Evolutionary conservation across 2,329 filamentous ascomycete genomes (phyloP), one percentile per base, ranked within the genome.

Genomic region (Stachybotrys chartarum): DNA sequence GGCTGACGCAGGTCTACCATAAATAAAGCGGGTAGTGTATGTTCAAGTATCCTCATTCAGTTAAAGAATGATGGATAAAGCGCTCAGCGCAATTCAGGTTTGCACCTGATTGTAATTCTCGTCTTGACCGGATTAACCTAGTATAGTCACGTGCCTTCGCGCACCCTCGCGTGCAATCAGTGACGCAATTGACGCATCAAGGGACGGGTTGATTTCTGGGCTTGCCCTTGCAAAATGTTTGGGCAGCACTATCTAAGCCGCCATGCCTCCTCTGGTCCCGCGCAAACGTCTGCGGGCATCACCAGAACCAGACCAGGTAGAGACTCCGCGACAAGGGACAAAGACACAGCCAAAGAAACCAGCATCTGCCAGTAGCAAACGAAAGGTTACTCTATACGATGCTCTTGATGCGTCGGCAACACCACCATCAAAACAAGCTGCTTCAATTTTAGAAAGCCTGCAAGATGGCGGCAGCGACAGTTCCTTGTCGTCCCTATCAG

Each of bases 251-350:
- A 24, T 4, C 35, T 14, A 42, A 42, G 8, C 35, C 35, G 35
- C 5, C 50, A 91, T 91, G 87, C 85, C 87, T 64, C 86, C 87
- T 30, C 74, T 81, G 60, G 77, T 89, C 16, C 78, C 85, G 51
- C 83, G 85, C 62, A 91, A 91, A 72, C 81, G 85, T 58, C 63
- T 83, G 61, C 81, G 78, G 57, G 80, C 66, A 17, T 68, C 82
- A 1, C 35, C 67, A 51, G 64, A 50, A 47, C 45, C 45, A 47
- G 45, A 47, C 8, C 7, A n/a, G 16, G 8, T n/a, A 3, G 45
- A 17, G 17, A 5, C 16, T n/a, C 10, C 18, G 16, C 24, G 24
- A 2, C 24, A 24, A 24, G 24, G 24, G 24, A 24, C 24, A 24
- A 24, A 24, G 24, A 4, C 24, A 24, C 16, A 47, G 45, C 6